Evolutionary conservation across 352 stramenopile species (phyloP).

Genomic region (Phytophthora vignae): DNA sequence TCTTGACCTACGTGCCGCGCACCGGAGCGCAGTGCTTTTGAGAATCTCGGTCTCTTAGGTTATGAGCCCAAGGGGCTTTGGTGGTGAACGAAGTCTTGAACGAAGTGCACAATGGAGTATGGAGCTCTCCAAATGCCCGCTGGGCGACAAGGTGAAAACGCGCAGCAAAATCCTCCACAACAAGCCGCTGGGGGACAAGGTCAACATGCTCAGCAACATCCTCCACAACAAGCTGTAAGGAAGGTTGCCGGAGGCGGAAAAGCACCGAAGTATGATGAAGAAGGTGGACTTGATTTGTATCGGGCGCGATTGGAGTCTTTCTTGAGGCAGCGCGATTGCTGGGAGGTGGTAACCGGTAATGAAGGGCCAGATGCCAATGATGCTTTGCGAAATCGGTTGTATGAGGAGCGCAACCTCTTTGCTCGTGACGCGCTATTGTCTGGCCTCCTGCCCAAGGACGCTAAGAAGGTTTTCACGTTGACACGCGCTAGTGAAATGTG

Average conservation of each 20-base stretch:
- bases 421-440: background rate
- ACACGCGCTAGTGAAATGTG: slow-evolving; percentile 8
- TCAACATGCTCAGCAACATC: too few species aligned
- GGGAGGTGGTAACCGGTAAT: background rate
- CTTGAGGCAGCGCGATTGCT: slow-evolving; percentile 5
- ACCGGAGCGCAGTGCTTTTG: too few species aligned
- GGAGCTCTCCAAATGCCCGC: too few species aligned
- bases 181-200: too few species aligned
- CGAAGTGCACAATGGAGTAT: too few species aligned
- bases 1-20: too few species aligned
- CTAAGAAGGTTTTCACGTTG: slow-evolving; percentile 9
- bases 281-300: slow-evolving; percentile 12
- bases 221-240: too few species aligned
- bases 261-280: background rate
- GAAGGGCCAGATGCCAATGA: background rate
- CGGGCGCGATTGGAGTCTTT: slow-evolving; percentile 1
- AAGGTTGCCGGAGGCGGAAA: background rate
- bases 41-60: too few species aligned
- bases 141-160: too few species aligned
- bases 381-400: background rate
- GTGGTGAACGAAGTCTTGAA: too few species aligned
- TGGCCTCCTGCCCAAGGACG: slow-evolving; percentile 1
- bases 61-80: too few species aligned
- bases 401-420: slow-evolving; percentile 5
- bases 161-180: too few species aligned